Base-by-base conservation (phyloP, 2,329 filamentous ascomycete species). In the Sarocladium oryzae region DNA sequence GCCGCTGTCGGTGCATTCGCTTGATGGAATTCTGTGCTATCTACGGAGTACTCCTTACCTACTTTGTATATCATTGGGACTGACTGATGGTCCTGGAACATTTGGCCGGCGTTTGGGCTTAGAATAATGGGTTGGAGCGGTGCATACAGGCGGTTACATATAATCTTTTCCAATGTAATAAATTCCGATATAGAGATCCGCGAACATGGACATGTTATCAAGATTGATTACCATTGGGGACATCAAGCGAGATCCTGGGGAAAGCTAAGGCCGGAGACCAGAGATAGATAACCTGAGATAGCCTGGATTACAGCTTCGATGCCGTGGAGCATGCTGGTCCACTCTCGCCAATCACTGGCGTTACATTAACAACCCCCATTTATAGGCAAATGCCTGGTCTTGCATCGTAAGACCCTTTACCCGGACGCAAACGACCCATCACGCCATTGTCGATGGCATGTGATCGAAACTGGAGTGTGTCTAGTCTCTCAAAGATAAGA, bases 1-100 rank as follows among this genome's bases (percentile, higher is more conserved):
- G 84, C 84, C 30, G 63, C 82, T 13, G 84, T 89, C 1, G 85
- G 85, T 1, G 85, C 85, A 8, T 88, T 87, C 76, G 85, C 85
- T 9, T 88, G 32, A 49, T 33, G n/a, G 21, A 5, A 13, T 45
- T 6, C n/a, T n/a, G n/a, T n/a, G n/a, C n/a, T n/a, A n/a, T n/a
- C n/a, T n/a, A n/a, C n/a, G n/a, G n/a, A n/a, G n/a, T n/a, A n/a
- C n/a, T n/a, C 18, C 8, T 30, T 20, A 21, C 33, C 15, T 23
- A 11, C 28, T 48, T 48, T 33, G 28, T 48, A 33, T 33, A 45
- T 4, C 18, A n/a, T 11, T 8, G 26, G 28, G 43, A 23, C n/a
- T n/a, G n/a, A 13, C 26, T 4, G 6, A 10, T 16, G 21, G n/a
- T n/a, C 16, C 20, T 11, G 4, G 18, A 10, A 30, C 7, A 30